Evolutionary conservation across 2,329 filamentous ascomycete species (phyloP), one percentile per base, ranked within the genome.

Genomic region (Furcasterigmium furcatum): DNA sequence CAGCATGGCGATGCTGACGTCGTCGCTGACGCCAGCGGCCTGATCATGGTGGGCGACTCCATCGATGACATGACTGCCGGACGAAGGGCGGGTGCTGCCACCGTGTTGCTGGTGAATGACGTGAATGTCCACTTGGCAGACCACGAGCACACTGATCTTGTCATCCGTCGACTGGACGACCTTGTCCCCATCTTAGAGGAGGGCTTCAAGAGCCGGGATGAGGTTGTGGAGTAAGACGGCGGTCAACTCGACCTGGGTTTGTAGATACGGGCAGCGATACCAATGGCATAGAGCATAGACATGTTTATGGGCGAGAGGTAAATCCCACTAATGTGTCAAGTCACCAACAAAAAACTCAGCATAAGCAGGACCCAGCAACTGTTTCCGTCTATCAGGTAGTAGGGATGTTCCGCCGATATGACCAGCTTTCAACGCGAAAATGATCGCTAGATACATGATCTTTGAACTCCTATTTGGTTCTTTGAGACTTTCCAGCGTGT

Each of bases 41-140:
- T 82, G 35, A 79, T 83, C 54, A 85, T 85, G 81, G 81, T 84
- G 19, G 88, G 88, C 4, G 88, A 92, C 61, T 91, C 85, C 14
- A 82, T 95, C 45, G 94, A 97, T 63, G 94, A 99, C 62, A 95
- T 97, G 82, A 88, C 85, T 8, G 90, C 92, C 1, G 92, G 94
- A 0, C 79, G 85, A 48, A 76, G 74, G 43, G 92, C 92, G 0
- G 92, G 92, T 1, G 89, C 91, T 2, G 87, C 90, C 27, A 97
- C 94, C 0, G 91, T 97, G n/a, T 61, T 97, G 60, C 72, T 99
- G 38, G 77, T 86, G 14, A 95, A 95, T 58, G 82, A 88, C n/a
- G 84, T 78, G n/a, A 96, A 96, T 60, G 65, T 64, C 45, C 76
- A 85, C 52, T 62, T 96, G 47, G 80, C 75, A 8, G 73, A 79